phyloP scores from a whole-genome alignment of 345 rosid genomes.

The Corchorus capsularis region DNA sequence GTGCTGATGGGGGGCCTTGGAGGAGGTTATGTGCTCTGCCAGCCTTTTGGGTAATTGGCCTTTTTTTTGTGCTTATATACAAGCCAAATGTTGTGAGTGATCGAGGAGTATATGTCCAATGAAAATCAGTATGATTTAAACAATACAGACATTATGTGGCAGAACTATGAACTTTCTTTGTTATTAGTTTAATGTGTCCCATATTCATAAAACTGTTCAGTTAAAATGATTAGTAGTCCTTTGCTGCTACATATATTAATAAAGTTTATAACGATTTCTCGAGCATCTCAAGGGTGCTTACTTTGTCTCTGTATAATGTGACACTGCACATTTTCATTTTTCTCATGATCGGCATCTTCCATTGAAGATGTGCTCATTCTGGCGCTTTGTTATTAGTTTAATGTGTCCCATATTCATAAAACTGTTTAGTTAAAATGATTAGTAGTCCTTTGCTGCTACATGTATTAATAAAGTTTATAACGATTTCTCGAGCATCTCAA shows the following conservation, averaged over 20 bases:
- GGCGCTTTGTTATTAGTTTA: no score
- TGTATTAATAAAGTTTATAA: neutral
- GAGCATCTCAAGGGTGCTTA: neutral
- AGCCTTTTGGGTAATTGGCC: slow-evolving; percentile 85
- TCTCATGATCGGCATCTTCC: neutral
- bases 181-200: neutral
- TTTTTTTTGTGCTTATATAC: slow-evolving; percentile 16
- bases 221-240: neutral
- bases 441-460: neutral
- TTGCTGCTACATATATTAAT: neutral
- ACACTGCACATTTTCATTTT: neutral
- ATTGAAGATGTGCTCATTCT: neutral
- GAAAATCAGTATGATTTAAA: slow-evolving; percentile 7
- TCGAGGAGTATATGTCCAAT: neutral
- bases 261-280: neutral
- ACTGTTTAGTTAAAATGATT: neutral
- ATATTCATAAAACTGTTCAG: neutral
- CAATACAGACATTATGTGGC: neutral
- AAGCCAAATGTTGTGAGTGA: neutral
- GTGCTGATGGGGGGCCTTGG: slow-evolving; percentile 99
- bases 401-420: neutral
- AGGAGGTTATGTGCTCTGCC: slow-evolving; percentile 95
- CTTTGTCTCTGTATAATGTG: neutral
- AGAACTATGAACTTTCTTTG: neutral
- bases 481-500: neutral